Evolutionary conservation across 1,284 basidiomycete species (phyloP), one percentile per base, ranked within the genome.

Genomic region (Sanghuangporus weigelae): DNA sequence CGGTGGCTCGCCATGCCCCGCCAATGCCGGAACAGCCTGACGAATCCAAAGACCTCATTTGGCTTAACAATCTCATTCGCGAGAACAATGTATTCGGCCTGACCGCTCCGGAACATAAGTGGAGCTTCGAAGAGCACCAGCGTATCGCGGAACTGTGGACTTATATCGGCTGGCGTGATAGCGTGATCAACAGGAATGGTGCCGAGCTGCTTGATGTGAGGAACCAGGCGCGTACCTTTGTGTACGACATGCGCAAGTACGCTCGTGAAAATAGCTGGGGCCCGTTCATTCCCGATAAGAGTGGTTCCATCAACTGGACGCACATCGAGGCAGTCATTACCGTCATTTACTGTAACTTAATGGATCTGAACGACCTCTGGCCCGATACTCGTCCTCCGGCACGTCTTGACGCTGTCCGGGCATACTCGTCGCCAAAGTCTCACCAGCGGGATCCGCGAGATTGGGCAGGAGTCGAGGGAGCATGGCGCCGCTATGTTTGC

Each of bases 401-500:
- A 26, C 79, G 82, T 3, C 70, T 87, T 31, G 76, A 83, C 51
- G 78, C 81, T 14, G 77, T 79, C 16, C 74, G 83, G 11, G 75
- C 80, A 23, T 81, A 82, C 69, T 84, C 84, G 26, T 81, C 82
- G 7, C 80, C 81, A n/a, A 77, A 75, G 12, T 59, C 54, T 38
- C 63, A 72, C 38, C 70, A 71, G 50, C 72, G 73, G 38, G 63
- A 69, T 51, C 68, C 73, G 21, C 67, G 71, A 39, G 87, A 89
- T 71, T 90, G 88, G 88, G 86, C 87, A 35, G 86, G 86, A 11
- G 80, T 89, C 3, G 83, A 85, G 71, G 87, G 86, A 70, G 81
- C 78, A 16, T 90, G 87, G 87, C 77, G 81, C 67, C 76, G 87
- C 71, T 84, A 85, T 66, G 83, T 89, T 14, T 88, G 82, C 63